Evolutionary conservation across 805 yeast species (phyloP), one percentile per base, ranked within the genome.

Genomic region (Ogataea nakhonphanomensis): DNA sequence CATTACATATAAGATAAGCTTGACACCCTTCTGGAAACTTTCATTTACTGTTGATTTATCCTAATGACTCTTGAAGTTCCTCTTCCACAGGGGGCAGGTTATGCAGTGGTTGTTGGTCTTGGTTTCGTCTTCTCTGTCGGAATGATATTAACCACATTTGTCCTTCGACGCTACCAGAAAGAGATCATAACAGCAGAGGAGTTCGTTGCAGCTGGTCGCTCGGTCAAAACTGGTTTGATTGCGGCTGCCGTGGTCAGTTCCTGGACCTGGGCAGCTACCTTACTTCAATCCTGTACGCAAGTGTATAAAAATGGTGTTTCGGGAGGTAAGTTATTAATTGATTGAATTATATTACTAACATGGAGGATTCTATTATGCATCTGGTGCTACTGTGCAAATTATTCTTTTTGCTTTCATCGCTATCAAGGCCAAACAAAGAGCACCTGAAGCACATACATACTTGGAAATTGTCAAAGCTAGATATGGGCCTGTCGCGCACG

Each of bases 191-290:
- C 95, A 6, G 89, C 96, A 4, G 97, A 90, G 65, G 96, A 89
- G 58, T 90, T 90, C 53, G 78, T 95, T 3, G 89, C 96, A 5
- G 96, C 96, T 25, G 96, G 96, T 49, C 76, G 96, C 58, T 71
- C 87, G 3, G 95, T 90, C 30, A 84, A 83, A 53, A 80, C 91
- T 0, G 93, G 93, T 35, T 69, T 90, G 50, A 82, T 88, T 46
- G 81, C 91, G 5, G 81, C 95, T 7, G 95, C 96, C 7, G 96
- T 90, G 23, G 96, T 89, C 7, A 81, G 91, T 9, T 81, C 91
- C 7, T 90, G 98, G 98, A 88, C 96, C 8, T 82, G 89, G 89
- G 85, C 85, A n/a, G 86, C 88, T 3, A 85, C 95, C 1, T 64
- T 85, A 34, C 67, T 85, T 24, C 80, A 79, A 27, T 79, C 88